Evolutionary conservation across 2,329 filamentous ascomycete genomes (phyloP).

Genomic region (Pseudogymnoascus sp.): DNA sequence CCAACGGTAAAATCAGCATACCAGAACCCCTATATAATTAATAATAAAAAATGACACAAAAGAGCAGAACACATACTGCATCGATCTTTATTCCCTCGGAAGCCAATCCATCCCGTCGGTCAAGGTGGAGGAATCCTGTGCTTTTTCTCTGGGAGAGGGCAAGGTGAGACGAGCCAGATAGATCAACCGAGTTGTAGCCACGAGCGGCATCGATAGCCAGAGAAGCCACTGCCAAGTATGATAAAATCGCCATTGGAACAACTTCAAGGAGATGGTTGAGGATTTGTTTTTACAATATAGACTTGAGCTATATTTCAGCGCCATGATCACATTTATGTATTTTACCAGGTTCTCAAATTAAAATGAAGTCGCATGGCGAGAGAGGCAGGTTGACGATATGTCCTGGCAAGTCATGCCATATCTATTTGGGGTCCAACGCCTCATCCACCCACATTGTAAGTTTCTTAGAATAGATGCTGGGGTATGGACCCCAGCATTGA

Average conservation of each 20-base stretch:
- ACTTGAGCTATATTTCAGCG: not conserved
- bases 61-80: not conserved
- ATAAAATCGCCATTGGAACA: not conserved
- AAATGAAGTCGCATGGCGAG: not conserved
- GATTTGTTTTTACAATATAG: not conserved
- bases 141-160: not conserved
- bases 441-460: not conserved
- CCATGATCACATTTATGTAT: not conserved
- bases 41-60: not conserved
- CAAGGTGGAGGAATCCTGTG: not conserved
- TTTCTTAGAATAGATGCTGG: not conserved
- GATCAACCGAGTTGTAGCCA: not conserved
- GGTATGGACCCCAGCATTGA: not conserved
- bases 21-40: constrained; percentile 13
- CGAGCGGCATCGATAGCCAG: not conserved
- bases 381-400: not conserved
- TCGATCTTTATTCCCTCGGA: not conserved
- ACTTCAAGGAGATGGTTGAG: not conserved
- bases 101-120: not conserved
- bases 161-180: not conserved
- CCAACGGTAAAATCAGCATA: constrained; percentile 15
- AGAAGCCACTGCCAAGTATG: not conserved
- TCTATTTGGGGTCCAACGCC: not conserved
- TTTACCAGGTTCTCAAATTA: not conserved
- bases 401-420: not conserved